Evolutionary conservation across 345 rosid species (phyloP).

Genomic region (Streptanthus diversifolius): DNA sequence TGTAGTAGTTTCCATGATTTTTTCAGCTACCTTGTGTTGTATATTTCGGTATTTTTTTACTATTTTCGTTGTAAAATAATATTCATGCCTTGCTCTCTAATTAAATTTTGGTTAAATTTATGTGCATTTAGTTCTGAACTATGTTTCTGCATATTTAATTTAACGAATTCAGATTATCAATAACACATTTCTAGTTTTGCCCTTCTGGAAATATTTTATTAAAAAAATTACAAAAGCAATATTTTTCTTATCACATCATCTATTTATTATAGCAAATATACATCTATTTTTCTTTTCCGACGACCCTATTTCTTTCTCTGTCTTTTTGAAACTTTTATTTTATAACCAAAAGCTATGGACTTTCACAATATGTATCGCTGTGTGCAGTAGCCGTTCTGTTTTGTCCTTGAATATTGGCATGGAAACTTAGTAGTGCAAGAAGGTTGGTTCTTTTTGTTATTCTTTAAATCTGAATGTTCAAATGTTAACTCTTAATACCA

Average conservation of each 20-base stretch:
- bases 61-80: neutral
- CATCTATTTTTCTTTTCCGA: too few species aligned
- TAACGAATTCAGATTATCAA: neutral
- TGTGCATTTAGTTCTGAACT: neutral
- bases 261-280: too few species aligned
- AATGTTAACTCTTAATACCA: too few species aligned
- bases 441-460: too few species aligned
- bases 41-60: neutral
- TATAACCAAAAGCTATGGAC: neutral
- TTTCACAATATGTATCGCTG: neutral
- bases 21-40: neutral
- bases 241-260: neutral
- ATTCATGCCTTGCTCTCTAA: neutral
- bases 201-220: neutral
- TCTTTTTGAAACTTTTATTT: neutral
- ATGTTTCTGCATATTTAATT: neutral
- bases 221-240: neutral
- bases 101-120: neutral
- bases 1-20: neutral
- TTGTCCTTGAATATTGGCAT: constrained; percentile 4
- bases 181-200: neutral
- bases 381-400: constrained; percentile 3
- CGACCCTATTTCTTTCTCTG: neutral
- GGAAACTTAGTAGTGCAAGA: too few species aligned
- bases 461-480: too few species aligned